Conservation (phyloP, 2,329 filamentous ascomycete genomes). For the Pseudogymnoascus sp. region DNA sequence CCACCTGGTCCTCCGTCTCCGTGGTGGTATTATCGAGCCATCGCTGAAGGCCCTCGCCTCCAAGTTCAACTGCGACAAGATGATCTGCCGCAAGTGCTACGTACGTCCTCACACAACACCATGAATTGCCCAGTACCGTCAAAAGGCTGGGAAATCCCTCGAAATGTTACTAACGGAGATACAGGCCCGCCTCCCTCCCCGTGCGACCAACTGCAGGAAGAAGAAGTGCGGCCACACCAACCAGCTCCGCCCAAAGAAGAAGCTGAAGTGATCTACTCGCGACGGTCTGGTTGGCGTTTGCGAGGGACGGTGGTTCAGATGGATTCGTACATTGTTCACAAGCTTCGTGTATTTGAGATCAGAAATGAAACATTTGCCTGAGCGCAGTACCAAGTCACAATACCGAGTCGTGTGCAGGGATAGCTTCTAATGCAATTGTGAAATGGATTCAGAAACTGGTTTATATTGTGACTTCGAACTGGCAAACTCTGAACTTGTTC, state of each 20-base stretch:
- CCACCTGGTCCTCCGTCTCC: conserved; percentile 95
- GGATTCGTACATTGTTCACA: conserved; percentile 8
- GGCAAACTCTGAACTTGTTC: neutral
- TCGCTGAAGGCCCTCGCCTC: conserved; percentile 96
- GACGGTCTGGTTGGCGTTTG: conserved; percentile 10
- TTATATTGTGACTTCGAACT: neutral
- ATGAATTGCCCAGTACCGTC: neutral
- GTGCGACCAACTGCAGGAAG: conserved; percentile 99
- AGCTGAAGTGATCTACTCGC: conserved; percentile 76
- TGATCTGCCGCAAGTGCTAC: conserved; percentile 99
- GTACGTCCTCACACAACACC: conserved; percentile 47
- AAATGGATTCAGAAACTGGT: neutral
- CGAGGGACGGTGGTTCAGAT: conserved; percentile 10
- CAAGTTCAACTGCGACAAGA: conserved; percentile 99
- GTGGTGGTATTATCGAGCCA: conserved; percentile 98
- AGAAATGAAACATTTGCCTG: conserved; percentile 11
- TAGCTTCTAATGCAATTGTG: conserved; percentile 4
- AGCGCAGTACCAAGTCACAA: conserved; percentile 1
- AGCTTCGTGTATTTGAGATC: conserved; percentile 9
- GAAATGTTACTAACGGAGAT: conserved; percentile 20
- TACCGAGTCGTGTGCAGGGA: neutral
- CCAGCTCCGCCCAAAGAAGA: conserved; percentile 99
- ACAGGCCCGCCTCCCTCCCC: conserved; percentile 78
- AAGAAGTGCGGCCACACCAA: conserved; percentile 99
- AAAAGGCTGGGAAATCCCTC: neutral